These are phyloP conservation scores for Tulasnella sp. DNA, from an alignment of 768 basidiomycete species.

Conservation along the genomic window DNA sequence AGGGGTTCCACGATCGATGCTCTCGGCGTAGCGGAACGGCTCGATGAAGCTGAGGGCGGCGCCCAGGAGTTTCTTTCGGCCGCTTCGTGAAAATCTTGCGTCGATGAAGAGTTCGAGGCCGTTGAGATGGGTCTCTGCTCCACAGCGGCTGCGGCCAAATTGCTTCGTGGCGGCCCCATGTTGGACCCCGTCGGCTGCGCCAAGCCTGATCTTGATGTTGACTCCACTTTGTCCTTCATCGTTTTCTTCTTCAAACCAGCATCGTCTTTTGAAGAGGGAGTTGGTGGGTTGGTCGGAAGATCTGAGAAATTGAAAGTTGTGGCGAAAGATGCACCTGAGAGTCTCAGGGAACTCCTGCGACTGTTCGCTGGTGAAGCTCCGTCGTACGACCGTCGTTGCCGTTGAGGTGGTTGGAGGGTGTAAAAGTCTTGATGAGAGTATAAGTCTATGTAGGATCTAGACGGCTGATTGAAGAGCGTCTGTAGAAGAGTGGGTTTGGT, in stretches of 20 bases:
- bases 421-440: slow-evolving; percentile 4
- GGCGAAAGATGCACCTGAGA: background rate
- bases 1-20: background rate
- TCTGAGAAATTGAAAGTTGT: background rate
- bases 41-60: too few species aligned
- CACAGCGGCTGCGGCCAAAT: background rate
- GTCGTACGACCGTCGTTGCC: background rate
- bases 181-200: too few species aligned
- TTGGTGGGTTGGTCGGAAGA: background rate
- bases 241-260: background rate
- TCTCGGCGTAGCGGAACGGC: background rate
- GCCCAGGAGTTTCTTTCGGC: background rate
- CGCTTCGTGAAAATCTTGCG: background rate
- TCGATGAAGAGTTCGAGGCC: background rate
- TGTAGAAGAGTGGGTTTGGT: slow-evolving; percentile 23
- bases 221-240: too few species aligned
- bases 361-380: background rate
- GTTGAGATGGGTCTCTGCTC: background rate
- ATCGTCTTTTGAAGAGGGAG: background rate
- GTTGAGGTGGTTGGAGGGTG: background rate
- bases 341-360: slow-evolving; percentile 13
- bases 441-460: slow-evolving; percentile 18
- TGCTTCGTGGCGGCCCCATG: too few species aligned
- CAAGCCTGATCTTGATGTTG: too few species aligned
- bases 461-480: slow-evolving; percentile 18